phyloP scores from a whole-genome alignment of 768 basidiomycete genomes.

The Tephrocybe sp. region DNA sequence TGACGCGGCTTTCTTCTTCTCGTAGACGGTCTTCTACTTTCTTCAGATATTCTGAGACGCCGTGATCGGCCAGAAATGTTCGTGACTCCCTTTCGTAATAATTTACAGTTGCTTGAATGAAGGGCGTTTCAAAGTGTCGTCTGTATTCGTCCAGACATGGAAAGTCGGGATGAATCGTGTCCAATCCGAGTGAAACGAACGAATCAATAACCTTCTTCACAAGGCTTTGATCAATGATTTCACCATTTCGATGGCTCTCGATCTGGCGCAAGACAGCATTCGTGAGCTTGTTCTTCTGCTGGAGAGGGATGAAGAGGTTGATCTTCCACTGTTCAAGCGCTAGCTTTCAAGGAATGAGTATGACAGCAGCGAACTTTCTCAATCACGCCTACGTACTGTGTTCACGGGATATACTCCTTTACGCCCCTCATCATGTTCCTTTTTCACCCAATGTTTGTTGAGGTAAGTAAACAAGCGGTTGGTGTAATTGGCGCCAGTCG shows the following conservation, averaged over 20 bases:
- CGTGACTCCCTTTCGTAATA: constrained; percentile 94
- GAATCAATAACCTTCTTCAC: constrained; percentile 95
- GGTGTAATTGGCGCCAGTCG: constrained; percentile 95
- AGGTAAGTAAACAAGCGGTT: constrained; percentile 97
- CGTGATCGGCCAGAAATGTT: constrained; percentile 84
- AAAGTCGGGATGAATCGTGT: constrained; percentile 89
- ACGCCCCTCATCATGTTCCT: constrained; percentile 95
- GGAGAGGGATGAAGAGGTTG: constrained; percentile 88
- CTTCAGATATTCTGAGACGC: constrained; percentile 91
- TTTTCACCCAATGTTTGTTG: constrained; percentile 98
- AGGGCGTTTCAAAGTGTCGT: constrained; percentile 85
- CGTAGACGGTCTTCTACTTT: constrained; percentile 90
- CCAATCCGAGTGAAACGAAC: constrained; percentile 91
- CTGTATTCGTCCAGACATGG: constrained; percentile 92
- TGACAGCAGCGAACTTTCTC: neutral
- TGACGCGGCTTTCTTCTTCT: constrained; percentile 95
- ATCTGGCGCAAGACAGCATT: constrained; percentile 86
- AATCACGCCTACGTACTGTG: constrained; percentile 56
- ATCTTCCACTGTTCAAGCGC: constrained; percentile 95
- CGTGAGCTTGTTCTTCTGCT: constrained; percentile 81
- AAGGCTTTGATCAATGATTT: constrained; percentile 87
- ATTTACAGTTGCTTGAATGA: constrained; percentile 83
- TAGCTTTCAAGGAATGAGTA: constrained; percentile 49
- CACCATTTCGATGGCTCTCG: constrained; percentile 92
- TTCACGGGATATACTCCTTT: constrained; percentile 95